Conservation (phyloP, 2,329 filamentous ascomycete species). For the Cadophora luteo-olivacea region DNA sequence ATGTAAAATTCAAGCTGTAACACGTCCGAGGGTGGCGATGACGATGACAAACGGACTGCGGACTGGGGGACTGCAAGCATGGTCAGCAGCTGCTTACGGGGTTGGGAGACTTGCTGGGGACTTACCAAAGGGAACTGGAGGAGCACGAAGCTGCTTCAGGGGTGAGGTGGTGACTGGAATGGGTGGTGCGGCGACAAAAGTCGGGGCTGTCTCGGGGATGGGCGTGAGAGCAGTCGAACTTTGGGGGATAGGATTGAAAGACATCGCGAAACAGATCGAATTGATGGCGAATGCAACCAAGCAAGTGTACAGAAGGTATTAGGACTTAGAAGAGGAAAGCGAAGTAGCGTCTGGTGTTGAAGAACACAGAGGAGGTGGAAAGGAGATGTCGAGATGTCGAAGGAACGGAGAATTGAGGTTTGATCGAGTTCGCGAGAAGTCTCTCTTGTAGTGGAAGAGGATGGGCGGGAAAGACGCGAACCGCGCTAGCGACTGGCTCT, state of each 20-base stretch:
- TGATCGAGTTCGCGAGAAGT: background rate
- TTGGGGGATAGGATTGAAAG: slow-evolving; percentile 3
- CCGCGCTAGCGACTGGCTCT: background rate
- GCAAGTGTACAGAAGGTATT: slow-evolving; percentile 10
- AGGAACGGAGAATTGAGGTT: background rate
- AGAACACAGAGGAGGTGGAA: background rate
- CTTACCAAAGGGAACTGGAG: slow-evolving; percentile 5
- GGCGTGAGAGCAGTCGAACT: slow-evolving; percentile 2
- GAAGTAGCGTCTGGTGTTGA: background rate
- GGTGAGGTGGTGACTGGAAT: background rate
- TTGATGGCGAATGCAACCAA: slow-evolving; percentile 10
- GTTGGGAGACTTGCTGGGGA: background rate
- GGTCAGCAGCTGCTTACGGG: background rate
- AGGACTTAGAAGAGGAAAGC: slow-evolving; percentile 2
- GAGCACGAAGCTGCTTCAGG: slow-evolving; percentile 13
- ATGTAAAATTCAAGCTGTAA: slow-evolving; percentile 14
- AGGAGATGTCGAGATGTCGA: background rate
- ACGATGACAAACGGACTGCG: background rate
- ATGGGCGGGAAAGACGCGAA: background rate
- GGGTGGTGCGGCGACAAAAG: background rate
- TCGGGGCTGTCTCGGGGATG: slow-evolving; percentile 17
- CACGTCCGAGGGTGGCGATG: background rate
- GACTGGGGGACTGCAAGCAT: background rate
- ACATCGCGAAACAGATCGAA: slow-evolving; percentile 19
- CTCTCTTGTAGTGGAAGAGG: background rate